Evolutionary conservation across 2,329 filamentous ascomycete species (phyloP), one percentile per base, ranked within the genome.

Genomic region (Ascomycota sp.): DNA sequence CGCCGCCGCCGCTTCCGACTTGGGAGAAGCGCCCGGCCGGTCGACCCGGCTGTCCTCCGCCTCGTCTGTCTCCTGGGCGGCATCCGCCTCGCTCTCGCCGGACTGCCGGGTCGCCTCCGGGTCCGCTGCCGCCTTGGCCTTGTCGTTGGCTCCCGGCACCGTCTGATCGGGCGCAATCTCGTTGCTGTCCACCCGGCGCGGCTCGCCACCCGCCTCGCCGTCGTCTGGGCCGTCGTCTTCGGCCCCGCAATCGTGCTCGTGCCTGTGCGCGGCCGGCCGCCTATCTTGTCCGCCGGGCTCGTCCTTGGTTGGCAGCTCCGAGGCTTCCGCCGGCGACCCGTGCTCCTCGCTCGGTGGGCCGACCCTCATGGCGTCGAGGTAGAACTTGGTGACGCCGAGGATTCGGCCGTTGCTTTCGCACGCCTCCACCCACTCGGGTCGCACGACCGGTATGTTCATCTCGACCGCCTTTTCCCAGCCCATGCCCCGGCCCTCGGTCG

Each of bases 401-500:
- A 98, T 92, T 35, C 83, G 72, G 27, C 86, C 86, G 50, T 81
- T 85, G 40, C 78, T 69, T 55, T 95, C 86, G 48, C 89, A 98
- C n/a, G 83, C 86, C 42, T 92, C 79, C 20, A 98, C 69, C 89
- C 89, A 98, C 52, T 98, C 89, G 13, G 89, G 89, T 24, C 89
- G 70, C 15, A 98, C 89, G 8, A 98, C 82, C 7, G 89, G 89
- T 32, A 98, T 92, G 51, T 95, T 98, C 69, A 85, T 91, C 59
- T 95, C 86, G 20, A 86, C 75, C 1, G 89, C 89, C 60, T 89
- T 91, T 56, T 98, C 89, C 89, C 89, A 98, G 9, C 76, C 67
- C 30, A 79, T 65, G 21, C 89, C 89, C 32, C 85, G 64, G 20
- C 85, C 85, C 51, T 98, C 89, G 8, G 82, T 92, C 38, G 86